Evolutionary conservation across 257 asterid species (phyloP), one percentile per base, ranked within the genome.

Genomic region (Echium plantagineum): DNA sequence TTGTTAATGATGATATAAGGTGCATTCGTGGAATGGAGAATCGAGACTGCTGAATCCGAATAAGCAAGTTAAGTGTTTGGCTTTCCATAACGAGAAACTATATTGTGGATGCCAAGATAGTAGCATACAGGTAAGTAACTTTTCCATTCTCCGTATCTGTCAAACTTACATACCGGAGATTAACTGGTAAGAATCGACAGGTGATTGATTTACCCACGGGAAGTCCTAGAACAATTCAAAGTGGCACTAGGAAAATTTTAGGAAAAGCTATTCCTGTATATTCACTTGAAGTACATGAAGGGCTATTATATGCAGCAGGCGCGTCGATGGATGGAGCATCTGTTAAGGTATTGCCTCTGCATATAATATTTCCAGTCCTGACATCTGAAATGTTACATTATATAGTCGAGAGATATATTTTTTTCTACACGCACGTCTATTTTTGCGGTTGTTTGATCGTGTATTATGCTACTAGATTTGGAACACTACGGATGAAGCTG

Each of bases 41-140:
- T 78, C 86, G 15, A 83, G 72, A 63, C 64, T 74, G 64, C 62
- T 85, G 21, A 89, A 89, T 69, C 94, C 73, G 46, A 64, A 78
- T 54, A 85, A 89, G 77, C 68, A 82, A 46, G 89, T 20, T 0
- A 89, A 75, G 78, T 74, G 89, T 63, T 67, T 82, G 79, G 75
- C 87, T 67, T 80, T 85, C 26, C 80, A 78, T 38, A 82, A 82
- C 46, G 90, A 84, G 42, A 89, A 79, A 69, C 65, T 89, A 47
- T 89, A 89, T 67, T 85, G 94, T 71, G 96, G 96, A 54, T 83
- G 95, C 59, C 75, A 71, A 5, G 96, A 89, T 76, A 77, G 32
- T 54, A 89, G 96, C 89, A 81, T 89, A 71, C 96, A 88, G 94
- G 96, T 87, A n/a, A 42, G 49, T 2, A 42, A 10, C 49, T 42